Percentiles rank a stretch among this genome's conserved stretches.
These are phyloP conservation scores for Melanomma pulvis-pyrius DNA, from an alignment of 495 filamentous ascomycete genomes.

Conservation along the genomic window DNA sequence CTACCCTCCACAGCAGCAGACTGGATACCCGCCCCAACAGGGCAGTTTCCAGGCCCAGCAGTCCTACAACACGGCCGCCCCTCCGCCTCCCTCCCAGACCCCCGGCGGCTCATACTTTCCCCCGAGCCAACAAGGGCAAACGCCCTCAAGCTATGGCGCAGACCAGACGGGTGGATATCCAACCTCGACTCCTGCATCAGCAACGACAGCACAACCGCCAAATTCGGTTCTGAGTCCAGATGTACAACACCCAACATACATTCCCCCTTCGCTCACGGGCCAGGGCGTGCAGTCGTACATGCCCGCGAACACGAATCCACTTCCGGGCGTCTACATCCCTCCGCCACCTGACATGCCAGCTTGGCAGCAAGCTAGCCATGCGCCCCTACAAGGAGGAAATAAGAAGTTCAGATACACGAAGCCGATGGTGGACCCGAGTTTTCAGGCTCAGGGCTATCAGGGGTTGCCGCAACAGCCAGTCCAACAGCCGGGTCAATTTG, in stretches of 20 bases:
- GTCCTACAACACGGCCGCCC: conserved; percentile 30
- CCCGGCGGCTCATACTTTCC: conserved; percentile 40
- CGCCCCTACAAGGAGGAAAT: conserved; percentile 27
- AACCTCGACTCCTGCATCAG: conserved; percentile 24
- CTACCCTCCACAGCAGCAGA: conserved; percentile 25
- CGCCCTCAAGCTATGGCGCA: conserved; percentile 29
- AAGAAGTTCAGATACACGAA: conserved; percentile 41
- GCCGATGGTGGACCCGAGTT: conserved; percentile 23
- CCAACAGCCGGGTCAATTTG: conserved; percentile 17
- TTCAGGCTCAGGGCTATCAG: conserved; percentile 29
- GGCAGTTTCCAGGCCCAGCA: conserved; percentile 20
- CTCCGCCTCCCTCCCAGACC: conserved; percentile 30
- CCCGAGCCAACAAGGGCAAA: conserved; percentile 15
- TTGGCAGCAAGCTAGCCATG: conserved; percentile 36
- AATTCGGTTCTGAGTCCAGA: conserved; percentile 32
- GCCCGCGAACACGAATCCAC: conserved; percentile 37
- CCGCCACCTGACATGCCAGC: conserved; percentile 40
- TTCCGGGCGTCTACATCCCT: conserved; percentile 39
- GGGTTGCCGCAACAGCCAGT: conserved; percentile 17
- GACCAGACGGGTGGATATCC: conserved; percentile 15
- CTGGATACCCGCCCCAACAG: conserved; percentile 18
- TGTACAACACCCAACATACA: conserved; percentile 36
- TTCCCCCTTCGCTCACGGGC: conserved; percentile 38
- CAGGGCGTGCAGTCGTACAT: conserved; percentile 38
- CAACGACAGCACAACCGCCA: conserved; percentile 20